Conservation (phyloP, 306 rosid genomes). For the Vicia villosa region DNA sequence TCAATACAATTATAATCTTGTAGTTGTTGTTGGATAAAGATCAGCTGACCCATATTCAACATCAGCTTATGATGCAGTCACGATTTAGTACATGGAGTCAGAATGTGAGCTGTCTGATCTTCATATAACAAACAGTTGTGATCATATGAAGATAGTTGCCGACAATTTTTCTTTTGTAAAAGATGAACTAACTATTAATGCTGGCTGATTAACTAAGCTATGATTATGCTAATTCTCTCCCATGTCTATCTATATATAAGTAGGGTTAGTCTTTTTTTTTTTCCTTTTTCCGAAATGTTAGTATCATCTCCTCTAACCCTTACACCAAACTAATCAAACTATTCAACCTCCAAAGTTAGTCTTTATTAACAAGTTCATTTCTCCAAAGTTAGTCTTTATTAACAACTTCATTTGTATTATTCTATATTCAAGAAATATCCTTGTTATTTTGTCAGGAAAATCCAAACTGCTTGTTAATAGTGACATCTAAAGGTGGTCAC, state of each 20-base stretch:
- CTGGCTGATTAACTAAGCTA: slow-evolving; percentile 3
- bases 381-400: neutral
- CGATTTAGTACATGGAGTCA: neutral
- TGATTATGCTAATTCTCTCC: neutral
- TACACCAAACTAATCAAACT: neutral
- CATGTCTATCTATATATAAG: neutral
- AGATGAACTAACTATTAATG: neutral
- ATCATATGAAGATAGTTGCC: slow-evolving; percentile 3
- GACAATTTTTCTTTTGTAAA: neutral
- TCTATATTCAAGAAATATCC: slow-evolving; percentile 4
- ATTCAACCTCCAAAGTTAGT: neutral
- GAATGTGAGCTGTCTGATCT: neutral
- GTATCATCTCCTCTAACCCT: neutral
- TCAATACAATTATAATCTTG: neutral
- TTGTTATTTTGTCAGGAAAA: slow-evolving; percentile 62
- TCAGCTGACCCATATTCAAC: neutral
- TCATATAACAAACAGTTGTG: neutral
- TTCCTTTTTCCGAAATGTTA: neutral
- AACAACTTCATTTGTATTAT: neutral
- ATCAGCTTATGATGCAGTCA: neutral
- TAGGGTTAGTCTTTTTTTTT: neutral
- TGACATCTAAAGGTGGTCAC: slow-evolving; percentile 96
- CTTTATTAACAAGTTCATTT: neutral
- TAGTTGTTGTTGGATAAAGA: neutral
- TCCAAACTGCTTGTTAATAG: slow-evolving; percentile 79